Evolutionary conservation across 306 rosid genomes (phyloP), one percentile per base, ranked within the genome.

Genomic region (Boehmeria nivea): DNA sequence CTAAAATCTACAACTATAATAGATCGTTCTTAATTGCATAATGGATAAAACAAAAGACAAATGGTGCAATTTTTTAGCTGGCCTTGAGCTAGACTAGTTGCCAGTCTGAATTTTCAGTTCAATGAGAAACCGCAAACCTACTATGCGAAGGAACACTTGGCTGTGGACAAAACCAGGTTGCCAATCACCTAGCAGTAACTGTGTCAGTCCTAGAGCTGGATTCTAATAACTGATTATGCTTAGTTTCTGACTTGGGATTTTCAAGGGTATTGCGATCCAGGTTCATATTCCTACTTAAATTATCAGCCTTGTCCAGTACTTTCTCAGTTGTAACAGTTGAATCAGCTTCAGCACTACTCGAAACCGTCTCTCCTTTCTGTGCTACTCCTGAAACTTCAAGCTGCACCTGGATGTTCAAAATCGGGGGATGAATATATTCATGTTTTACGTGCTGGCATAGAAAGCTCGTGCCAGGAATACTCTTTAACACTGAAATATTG

Each of bases 121-220:
- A n/a, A n/a, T n/a, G n/a, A n/a, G n/a, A n/a, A n/a, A n/a, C n/a
- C n/a, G n/a, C n/a, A n/a, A n/a, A n/a, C n/a, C n/a, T n/a, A n/a
- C n/a, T n/a, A n/a, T n/a, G n/a, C n/a, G n/a, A n/a, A n/a, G n/a
- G n/a, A n/a, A n/a, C n/a, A n/a, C n/a, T n/a, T n/a, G n/a, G n/a
- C n/a, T n/a, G n/a, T n/a, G n/a, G n/a, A n/a, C 5, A 31, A 31
- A 31, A 31, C 36, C 36, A 10, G 9, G 5, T 31, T 18, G 12
- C 4, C 24, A 54, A 53, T 71, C 63, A 71, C 38, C 77, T 49
- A 24, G 64, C 68, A 39, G 64, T 58, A 65, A 51, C 71, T 36
- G 68, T 15, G 44, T 48, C 64, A 9, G 59, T 19, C 58, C 64
- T 46, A 8, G 64, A 45, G 64, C 26, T 60, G 11, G 58, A 14